Base-by-base conservation (phyloP, 257 asterid species). In the Lycium ferocissimum region DNA sequence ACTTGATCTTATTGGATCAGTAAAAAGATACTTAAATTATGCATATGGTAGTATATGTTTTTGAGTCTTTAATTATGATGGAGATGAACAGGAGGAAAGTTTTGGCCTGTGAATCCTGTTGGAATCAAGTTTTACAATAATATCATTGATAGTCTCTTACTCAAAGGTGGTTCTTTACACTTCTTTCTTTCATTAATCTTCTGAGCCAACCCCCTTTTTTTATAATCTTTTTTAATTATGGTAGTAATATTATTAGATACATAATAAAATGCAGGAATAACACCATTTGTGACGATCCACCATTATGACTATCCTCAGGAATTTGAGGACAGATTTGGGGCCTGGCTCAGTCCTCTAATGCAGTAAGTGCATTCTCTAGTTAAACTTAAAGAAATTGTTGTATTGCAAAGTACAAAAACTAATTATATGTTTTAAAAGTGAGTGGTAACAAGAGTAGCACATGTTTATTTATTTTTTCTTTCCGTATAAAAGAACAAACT, bases 81-180 rank as follows among this genome's bases (percentile, higher is more conserved):
- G 71, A 26, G 7, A 9, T 35, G 37, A 22, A 20, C 75, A 95
- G 98, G 89, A 85, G 98, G 97, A 37, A 92, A 40, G 33, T 81
- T 81, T 54, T 95, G 98, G 18, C 88, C 26, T 13, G 89, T 95
- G 81, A 95, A 93, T 75, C 85, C 82, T 84, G 88, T 67, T 63
- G 96, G 89, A 72, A 86, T 95, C 43, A 45, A 26, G 45, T 94
- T 91, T 86, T 94, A 94, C 82, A 91, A 91, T 86, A 89, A 82
- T 6, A 81, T 95, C 37, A 92, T 94, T 5, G 88, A 95, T 79
- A 90, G 86, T 80, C 92, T 94, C 85, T 63, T 91, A 37, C 86
- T 82, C 15, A 89, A 85, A 93, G 98, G 98, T 94, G 78, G 61
- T 10, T 33, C 7, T 37, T 5, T 17, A 35, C n/a, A 9, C 7